Evolutionary conservation across 1,139 yeast genomes (phyloP), one percentile per base, ranked within the genome.

Genomic region (Geotrichum reessii): DNA sequence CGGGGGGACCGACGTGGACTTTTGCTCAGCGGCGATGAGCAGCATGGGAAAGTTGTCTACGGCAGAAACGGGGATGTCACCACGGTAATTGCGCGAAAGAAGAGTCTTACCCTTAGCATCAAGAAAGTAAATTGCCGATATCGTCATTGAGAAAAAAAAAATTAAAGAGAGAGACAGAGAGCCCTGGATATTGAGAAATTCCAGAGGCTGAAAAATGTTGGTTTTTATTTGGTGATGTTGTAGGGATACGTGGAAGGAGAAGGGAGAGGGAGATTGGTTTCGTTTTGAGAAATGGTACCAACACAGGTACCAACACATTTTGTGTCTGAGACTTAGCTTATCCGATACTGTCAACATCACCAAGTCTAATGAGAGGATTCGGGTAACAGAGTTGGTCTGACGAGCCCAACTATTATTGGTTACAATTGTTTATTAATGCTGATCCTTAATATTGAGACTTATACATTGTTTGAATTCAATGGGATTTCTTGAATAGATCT

Each of bases 31-130:
- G 64, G 88, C 87, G 65, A 85, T 74, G 62, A 87, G 76, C 53
- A 93, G 76, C 53, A 86, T 75, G 1, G 97, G 96, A 73, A 93
- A 93, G 65, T 82, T 80, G 60, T 93, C 98, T 59, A 93, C 86
- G 4, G 97, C 87, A 49, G 81, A 76, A 61, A 81, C 66, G 14
- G 97, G 93, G 46, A 93, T 83, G 69, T 93, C 99, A 8, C 97
- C 98, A 66, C 90, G 86, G 74, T 93, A 93, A 72, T 91, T 95
- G 62, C 99, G 78, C 17, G 96, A 85, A 52, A 93, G 82, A 57
- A 93, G 78, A 14, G 96, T 87, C 71, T 89, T 89, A 47, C 97
- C 98, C 77, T 89, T 91, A 68, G 83, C 79, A 74, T 93, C 99
- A 64, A 95, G 83, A 68, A 93, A 89, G 70, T 88, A 93, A 58